Evolutionary conservation across 768 basidiomycete species (phyloP).

Genomic region (Rossbeevera mucosa): DNA sequence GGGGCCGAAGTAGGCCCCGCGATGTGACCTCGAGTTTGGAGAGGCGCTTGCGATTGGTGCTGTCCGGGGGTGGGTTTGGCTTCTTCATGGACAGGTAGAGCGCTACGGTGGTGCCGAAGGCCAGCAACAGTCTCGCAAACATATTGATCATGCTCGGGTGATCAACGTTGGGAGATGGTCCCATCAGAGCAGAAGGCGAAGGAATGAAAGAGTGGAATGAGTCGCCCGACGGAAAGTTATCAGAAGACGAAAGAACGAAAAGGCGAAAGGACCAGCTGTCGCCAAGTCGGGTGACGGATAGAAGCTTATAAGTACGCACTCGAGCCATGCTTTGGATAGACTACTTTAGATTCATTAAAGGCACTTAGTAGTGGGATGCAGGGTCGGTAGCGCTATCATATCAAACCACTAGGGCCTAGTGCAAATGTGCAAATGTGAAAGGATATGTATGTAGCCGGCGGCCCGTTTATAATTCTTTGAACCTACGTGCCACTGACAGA

Average conservation of each 20-base stretch:
- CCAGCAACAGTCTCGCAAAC: background rate
- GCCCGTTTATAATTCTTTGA: too few relatives aligned
- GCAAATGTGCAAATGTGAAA: too few relatives aligned
- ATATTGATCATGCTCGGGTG: background rate
- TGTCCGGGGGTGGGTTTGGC: conserved; percentile 6
- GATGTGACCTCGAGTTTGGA: background rate
- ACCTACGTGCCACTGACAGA: too few relatives aligned
- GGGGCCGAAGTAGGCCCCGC: background rate
- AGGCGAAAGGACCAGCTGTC: background rate
- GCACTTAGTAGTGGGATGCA: background rate
- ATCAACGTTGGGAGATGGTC: background rate
- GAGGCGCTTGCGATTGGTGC: background rate
- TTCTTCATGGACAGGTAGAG: background rate
- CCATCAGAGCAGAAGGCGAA: background rate
- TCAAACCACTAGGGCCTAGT: too few relatives aligned
- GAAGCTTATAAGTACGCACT: background rate
- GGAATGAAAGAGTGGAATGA: background rate
- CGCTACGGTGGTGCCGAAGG: background rate
- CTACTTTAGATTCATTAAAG: background rate
- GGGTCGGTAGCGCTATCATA: background rate
- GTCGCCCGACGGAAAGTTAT: background rate
- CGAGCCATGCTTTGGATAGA: background rate
- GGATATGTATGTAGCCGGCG: too few relatives aligned
- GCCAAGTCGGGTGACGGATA: background rate
- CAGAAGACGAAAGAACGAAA: background rate